These are phyloP conservation scores for Stromatinia cepivora DNA, from an alignment of 2,329 filamentous ascomycete genomes.

Conservation along the genomic window DNA sequence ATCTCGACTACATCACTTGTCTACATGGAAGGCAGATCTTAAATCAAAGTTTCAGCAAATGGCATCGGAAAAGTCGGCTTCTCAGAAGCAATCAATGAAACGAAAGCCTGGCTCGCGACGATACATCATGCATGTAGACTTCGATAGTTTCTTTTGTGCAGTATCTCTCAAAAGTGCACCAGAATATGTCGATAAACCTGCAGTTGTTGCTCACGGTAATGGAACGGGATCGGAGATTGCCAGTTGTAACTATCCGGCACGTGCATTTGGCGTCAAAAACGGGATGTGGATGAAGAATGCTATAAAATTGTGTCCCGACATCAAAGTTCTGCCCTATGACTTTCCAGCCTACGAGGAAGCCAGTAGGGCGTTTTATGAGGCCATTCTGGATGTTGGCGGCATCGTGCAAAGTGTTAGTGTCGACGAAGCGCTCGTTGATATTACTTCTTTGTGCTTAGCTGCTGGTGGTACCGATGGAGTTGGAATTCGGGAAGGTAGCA, in stretches of 20 bases:
- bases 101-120: constrained; percentile 63
- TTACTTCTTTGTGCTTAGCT: constrained; percentile 68
- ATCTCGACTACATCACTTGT: constrained; percentile 90
- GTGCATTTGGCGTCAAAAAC: constrained; percentile 85
- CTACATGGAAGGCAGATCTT: constrained; percentile 92
- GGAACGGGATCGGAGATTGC: constrained; percentile 92
- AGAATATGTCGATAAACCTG: constrained; percentile 73
- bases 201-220: constrained; percentile 83
- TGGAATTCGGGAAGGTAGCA: constrained; percentile 64
- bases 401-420: constrained; percentile 95
- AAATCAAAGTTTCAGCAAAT: constrained; percentile 85
- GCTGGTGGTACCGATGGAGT: constrained; percentile 66
- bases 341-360: constrained; percentile 93
- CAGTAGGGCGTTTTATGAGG: constrained; percentile 83
- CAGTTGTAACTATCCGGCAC: constrained; percentile 93
- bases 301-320: constrained; percentile 74
- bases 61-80: constrained; percentile 65
- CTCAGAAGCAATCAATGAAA: constrained; percentile 49
- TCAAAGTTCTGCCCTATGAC: constrained; percentile 93
- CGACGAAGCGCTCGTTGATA: constrained; percentile 88
- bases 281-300: constrained; percentile 99
- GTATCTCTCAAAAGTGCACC: constrained; percentile 81
- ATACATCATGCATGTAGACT: constrained; percentile 94
- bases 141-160: constrained; percentile 97
- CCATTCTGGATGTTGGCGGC: constrained; percentile 76